Percentiles rank a stretch among this genome's conserved stretches.
phyloP scores from a whole-genome alignment of 2,329 filamentous ascomycete genomes.

The Trichoderma guizhouense region DNA sequence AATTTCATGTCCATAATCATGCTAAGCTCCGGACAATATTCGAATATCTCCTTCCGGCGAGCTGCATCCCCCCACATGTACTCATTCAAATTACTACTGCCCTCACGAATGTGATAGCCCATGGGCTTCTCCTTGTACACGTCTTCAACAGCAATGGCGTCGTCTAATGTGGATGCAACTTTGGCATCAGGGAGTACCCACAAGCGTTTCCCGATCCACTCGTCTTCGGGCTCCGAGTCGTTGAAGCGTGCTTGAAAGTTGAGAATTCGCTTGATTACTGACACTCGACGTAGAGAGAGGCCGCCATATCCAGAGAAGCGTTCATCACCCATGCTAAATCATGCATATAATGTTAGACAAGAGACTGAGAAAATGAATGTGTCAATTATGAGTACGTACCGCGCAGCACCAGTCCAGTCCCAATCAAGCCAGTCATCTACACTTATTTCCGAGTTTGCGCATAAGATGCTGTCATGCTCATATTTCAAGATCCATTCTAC shows the following conservation, averaged over 20 bases:
- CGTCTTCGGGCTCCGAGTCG: slow-evolving; percentile 50
- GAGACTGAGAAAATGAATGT: not conserved
- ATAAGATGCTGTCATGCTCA: slow-evolving; percentile 55
- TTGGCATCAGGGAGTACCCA: slow-evolving; percentile 46
- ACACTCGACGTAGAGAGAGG: slow-evolving; percentile 51
- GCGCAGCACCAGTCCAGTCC: slow-evolving; percentile 52
- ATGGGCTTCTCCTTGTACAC: slow-evolving; percentile 49
- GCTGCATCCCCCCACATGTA: slow-evolving; percentile 45
- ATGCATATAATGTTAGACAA: not conserved
- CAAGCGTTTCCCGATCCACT: slow-evolving; percentile 52
- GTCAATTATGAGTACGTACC: slow-evolving; percentile 29
- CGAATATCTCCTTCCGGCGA: slow-evolving; percentile 46
- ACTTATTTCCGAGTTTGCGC: slow-evolving; percentile 49
- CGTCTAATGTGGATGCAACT: slow-evolving; percentile 41
- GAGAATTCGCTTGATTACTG: slow-evolving; percentile 47
- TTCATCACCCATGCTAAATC: slow-evolving; percentile 34
- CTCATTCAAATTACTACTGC: slow-evolving; percentile 40
- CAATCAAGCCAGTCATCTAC: slow-evolving; percentile 54
- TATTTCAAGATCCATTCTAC: slow-evolving; percentile 55
- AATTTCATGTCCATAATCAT: slow-evolving; percentile 57
- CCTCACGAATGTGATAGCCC: slow-evolving; percentile 51
- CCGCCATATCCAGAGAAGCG: slow-evolving; percentile 52
- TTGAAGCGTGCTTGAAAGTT: slow-evolving; percentile 49
- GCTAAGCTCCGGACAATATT: slow-evolving; percentile 55
- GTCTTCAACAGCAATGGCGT: slow-evolving; percentile 48